Conservation (phyloP, 1,139 yeast genomes). For the Debaryomycetaceae sp. region DNA sequence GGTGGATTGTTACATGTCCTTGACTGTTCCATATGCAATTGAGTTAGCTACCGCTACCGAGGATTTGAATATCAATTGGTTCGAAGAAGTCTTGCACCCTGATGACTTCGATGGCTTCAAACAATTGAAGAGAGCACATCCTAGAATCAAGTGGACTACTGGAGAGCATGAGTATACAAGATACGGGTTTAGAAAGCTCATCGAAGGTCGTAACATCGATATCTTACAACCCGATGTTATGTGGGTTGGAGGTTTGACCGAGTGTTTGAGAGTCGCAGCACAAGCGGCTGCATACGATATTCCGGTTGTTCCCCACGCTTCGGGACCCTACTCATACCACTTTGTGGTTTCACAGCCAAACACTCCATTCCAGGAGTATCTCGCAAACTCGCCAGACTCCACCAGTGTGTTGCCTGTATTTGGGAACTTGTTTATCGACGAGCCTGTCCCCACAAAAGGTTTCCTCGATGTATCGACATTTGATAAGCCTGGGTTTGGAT, state of each 20-base stretch:
- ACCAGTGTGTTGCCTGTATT: constrained; percentile 43
- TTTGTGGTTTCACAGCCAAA: constrained; percentile 46
- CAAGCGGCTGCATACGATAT: constrained; percentile 52
- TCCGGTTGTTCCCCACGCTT: constrained; percentile 51
- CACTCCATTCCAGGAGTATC: constrained; percentile 50
- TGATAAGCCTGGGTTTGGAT: constrained; percentile 48
- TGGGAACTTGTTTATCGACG: constrained; percentile 42
- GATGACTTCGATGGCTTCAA: constrained; percentile 48
- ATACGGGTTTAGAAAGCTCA: constrained; percentile 47
- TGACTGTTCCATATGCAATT: constrained; percentile 45
- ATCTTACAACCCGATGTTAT: constrained; percentile 50
- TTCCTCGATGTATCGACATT: constrained; percentile 31
- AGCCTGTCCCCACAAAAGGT: constrained; percentile 45
- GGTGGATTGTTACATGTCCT: constrained; percentile 51
- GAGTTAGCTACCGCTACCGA: constrained; percentile 40
- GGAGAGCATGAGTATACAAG: constrained; percentile 51
- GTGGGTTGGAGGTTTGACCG: constrained; percentile 54
- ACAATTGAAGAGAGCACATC: constrained; percentile 41
- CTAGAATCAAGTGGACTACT: constrained; percentile 45
- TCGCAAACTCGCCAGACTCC: constrained; percentile 49
- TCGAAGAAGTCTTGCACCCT: constrained; percentile 49
- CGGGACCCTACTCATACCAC: constrained; percentile 50
- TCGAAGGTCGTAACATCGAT: constrained; percentile 45
- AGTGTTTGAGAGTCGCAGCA: constrained; percentile 39
- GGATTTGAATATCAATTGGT: constrained; percentile 48